phyloP scores from a whole-genome alignment of 2,329 filamentous ascomycete genomes.

The Exserohilum turcica region DNA sequence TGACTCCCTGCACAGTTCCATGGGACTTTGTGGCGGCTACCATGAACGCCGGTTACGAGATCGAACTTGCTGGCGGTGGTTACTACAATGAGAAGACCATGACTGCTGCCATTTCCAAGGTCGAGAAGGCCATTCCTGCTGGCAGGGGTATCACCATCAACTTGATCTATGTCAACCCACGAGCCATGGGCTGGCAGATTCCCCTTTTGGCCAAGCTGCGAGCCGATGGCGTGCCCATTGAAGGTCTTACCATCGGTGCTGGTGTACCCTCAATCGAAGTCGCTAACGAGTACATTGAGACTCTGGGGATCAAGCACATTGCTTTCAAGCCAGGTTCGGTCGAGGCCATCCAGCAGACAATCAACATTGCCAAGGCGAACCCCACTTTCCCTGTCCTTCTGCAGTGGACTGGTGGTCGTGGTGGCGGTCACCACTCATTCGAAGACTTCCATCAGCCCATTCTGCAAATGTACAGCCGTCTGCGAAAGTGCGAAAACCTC shows the following conservation, averaged over 20 bases:
- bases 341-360: slow-evolving; percentile 53
- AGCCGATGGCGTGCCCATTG: slow-evolving; percentile 54
- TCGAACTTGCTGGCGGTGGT: slow-evolving; percentile 57
- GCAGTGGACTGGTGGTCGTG: slow-evolving; percentile 58
- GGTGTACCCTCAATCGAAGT: slow-evolving; percentile 56
- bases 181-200: slow-evolving; percentile 60
- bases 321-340: slow-evolving; percentile 56
- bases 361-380: slow-evolving; percentile 55
- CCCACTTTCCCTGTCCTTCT: slow-evolving; percentile 53
- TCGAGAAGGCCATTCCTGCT: slow-evolving; percentile 52
- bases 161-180: slow-evolving; percentile 60
- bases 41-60: slow-evolving; percentile 58
- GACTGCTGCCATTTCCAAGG: slow-evolving; percentile 53
- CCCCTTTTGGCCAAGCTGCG: slow-evolving; percentile 56
- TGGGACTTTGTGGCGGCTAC: slow-evolving; percentile 60
- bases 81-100: slow-evolving; percentile 55
- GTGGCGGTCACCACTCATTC: slow-evolving; percentile 57
- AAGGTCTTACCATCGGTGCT: slow-evolving; percentile 56
- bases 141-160: slow-evolving; percentile 60
- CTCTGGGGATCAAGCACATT: slow-evolving; percentile 59
- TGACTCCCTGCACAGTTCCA: slow-evolving; percentile 55
- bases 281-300: slow-evolving; percentile 60
- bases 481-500: slow-evolving; percentile 54
- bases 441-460: slow-evolving; percentile 59
- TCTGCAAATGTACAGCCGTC: slow-evolving; percentile 52